Evolutionary conservation across 108 stramenopile species (phyloP), one percentile per base, ranked within the genome.

Genomic region (Craspedostauros australis): DNA sequence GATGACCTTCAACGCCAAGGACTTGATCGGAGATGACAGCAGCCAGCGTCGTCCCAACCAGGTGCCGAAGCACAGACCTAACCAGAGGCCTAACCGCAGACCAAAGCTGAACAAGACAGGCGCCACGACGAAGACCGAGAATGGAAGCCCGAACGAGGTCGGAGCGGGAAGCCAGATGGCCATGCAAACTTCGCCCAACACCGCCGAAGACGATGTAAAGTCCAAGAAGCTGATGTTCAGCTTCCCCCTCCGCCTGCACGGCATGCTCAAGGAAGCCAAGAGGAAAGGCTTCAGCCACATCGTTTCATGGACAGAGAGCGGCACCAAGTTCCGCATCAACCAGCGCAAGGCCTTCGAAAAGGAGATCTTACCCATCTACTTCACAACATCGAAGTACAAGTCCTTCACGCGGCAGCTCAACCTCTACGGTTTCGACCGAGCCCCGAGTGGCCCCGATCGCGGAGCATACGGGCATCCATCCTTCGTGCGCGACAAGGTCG

Each of bases 401-500:
- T 77, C 77, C 32, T 87, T 93, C 54, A 85, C 88, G 56, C 40
- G 91, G 19, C 87, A 93, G 60, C 62, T 93, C 25, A 89, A 93
- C 46, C 65, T 89, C 5, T 84, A 84, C 46, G 79, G 76, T 4
- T 84, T 84, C 46, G 14, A 36, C 23, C 73, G 76, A 22, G 60
- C 76, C 12, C 72, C 73, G n/a, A n/a, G n/a, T n/a, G n/a, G 80
- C 5, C 24, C 30, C 5, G 79, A 81, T 38, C 42, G 64, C 25
- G 75, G 75, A 22, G 59, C 52, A n/a, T 57, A 57, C 28, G 43
- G 33, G 19, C 64, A 63, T 24, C 22, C 16, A 23, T 50, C 62
- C 34, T 59, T 59, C 28, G 23, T 48, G 1, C 54, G 61, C 37
- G 74, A 66, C 29, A n/a, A n/a, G n/a, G n/a, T n/a, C n/a, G n/a